A percentile compares a stretch with the other conserved stretches of the same genome.
Evolutionary conservation across 352 stramenopile genomes (phyloP).

Genomic region (Pythium aphanidermatum): DNA sequence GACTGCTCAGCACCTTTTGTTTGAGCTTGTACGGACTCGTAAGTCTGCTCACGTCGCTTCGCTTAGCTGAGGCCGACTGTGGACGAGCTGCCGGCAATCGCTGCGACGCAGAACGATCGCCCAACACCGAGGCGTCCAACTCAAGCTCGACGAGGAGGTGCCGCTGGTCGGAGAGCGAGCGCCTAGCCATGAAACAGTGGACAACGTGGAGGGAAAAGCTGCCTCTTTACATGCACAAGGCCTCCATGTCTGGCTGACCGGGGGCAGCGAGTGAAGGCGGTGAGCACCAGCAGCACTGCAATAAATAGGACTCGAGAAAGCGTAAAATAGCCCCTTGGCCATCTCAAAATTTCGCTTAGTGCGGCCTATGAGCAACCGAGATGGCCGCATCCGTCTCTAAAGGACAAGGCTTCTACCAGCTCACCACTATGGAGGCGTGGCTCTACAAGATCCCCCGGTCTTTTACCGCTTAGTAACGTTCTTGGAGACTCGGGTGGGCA

Average conservation of each 20-base stretch:
- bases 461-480: background rate
- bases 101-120: background rate
- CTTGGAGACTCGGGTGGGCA: background rate
- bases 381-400: too few species aligned
- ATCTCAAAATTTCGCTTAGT: too few species aligned
- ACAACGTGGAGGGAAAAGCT: background rate
- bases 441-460: too few species aligned
- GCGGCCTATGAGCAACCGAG: too few species aligned
- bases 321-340: too few species aligned
- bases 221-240: background rate
- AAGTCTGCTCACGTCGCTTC: constrained; percentile 18
- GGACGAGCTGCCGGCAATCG: background rate
- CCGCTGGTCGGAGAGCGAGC: constrained; percentile 16
- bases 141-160: constrained; percentile 60
- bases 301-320: too few species aligned
- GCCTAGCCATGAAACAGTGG: too few species aligned
- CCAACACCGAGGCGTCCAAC: constrained; percentile 33
- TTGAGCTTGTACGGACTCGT: constrained; percentile 63
- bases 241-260: too few species aligned
- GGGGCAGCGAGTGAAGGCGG: background rate
- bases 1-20: constrained; percentile 44
- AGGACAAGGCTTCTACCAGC: too few species aligned
- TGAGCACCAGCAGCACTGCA: too few species aligned
- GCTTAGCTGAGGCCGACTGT: constrained; percentile 8
- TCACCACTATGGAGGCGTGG: too few species aligned